Evolutionary conservation across 2,329 filamentous ascomycete species (phyloP).

Genomic region (Trematosphaeria pertusa): DNA sequence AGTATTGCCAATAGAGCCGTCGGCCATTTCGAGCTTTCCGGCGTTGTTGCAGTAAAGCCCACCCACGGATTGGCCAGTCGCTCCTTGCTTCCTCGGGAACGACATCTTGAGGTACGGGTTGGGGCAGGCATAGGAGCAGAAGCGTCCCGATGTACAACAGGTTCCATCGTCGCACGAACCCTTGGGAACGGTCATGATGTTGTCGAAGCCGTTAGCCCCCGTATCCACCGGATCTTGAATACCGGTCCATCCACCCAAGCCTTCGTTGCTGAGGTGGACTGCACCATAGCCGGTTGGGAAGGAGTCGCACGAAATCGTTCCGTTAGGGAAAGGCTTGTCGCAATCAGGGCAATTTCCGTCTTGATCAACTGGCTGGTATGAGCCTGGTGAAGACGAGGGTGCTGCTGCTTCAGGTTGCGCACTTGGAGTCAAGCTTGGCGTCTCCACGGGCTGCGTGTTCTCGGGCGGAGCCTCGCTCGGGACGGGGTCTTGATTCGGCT

Average conservation of each 20-base stretch:
- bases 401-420: conserved; percentile 15
- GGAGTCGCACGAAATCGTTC: conserved; percentile 70
- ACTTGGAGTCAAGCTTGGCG: conserved; percentile 12
- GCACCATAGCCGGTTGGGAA: conserved; percentile 88
- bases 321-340: conserved; percentile 75
- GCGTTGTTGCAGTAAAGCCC: conserved; percentile 82
- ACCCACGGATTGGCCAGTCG: conserved; percentile 83
- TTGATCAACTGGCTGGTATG: conserved; percentile 22
- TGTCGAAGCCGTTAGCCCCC: conserved; percentile 50
- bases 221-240: conserved; percentile 65
- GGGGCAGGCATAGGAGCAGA: conserved; percentile 96
- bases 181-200: conserved; percentile 71
- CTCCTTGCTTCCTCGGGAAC: conserved; percentile 81
- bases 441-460: conserved; percentile 10
- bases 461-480: conserved; percentile 2
- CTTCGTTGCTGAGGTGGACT: conserved; percentile 71
- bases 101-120: conserved; percentile 90
- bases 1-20: conserved; percentile 60
- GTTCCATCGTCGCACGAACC: conserved; percentile 63
- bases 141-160: conserved; percentile 65
- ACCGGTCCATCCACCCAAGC: conserved; percentile 78
- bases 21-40: conserved; percentile 76
- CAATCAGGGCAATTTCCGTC: conserved; percentile 57
- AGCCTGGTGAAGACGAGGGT: conserved; percentile 26
- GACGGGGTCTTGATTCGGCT: conserved; percentile 4